phyloP scores from a whole-genome alignment of 495 filamentous ascomycete species.

The Tuber indicum region DNA sequence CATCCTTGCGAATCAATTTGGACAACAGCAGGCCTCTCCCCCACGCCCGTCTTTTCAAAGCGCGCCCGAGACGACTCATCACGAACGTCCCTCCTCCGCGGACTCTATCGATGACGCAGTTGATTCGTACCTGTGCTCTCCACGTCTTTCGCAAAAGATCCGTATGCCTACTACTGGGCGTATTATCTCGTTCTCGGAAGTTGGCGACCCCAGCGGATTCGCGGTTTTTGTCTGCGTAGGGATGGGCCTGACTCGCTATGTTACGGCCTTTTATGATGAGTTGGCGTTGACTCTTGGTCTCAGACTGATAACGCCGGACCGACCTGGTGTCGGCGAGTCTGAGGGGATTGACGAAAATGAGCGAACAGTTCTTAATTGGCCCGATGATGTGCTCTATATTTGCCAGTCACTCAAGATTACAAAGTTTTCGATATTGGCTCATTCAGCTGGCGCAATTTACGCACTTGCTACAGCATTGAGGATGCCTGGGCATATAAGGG shows the following conservation, averaged over 20 bases:
- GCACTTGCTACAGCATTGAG: constrained; percentile 91
- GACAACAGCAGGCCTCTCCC: constrained; percentile 42
- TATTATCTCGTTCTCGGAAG: constrained; percentile 91
- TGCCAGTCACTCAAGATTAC: constrained; percentile 88
- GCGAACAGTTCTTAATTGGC: constrained; percentile 86
- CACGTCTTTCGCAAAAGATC: constrained; percentile 80
- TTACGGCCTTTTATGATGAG: constrained; percentile 97
- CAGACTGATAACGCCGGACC: constrained; percentile 85
- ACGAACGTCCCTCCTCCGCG: constrained; percentile 61
- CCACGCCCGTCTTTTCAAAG: constrained; percentile 43
- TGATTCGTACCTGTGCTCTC: constrained; percentile 71
- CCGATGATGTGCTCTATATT: constrained; percentile 92
- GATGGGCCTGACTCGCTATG: constrained; percentile 93
- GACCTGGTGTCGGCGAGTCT: constrained; percentile 90
- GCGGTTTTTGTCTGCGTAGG: constrained; percentile 95
- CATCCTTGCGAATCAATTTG: constrained; percentile 41
- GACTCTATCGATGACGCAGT: constrained; percentile 89
- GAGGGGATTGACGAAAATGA: constrained; percentile 71
- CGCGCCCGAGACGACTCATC: constrained; percentile 27
- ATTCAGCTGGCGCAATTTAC: constrained; percentile 95
- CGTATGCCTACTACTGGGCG: constrained; percentile 76
- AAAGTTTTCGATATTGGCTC: constrained; percentile 96
- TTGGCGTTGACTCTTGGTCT: constrained; percentile 78
- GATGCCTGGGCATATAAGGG: constrained; percentile 92
- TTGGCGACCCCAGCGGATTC: constrained; percentile 84